Evolutionary conservation across 169 alveolate genomes (phyloP), one percentile per base, ranked within the genome.

Genomic region (Theileria annulata): DNA sequence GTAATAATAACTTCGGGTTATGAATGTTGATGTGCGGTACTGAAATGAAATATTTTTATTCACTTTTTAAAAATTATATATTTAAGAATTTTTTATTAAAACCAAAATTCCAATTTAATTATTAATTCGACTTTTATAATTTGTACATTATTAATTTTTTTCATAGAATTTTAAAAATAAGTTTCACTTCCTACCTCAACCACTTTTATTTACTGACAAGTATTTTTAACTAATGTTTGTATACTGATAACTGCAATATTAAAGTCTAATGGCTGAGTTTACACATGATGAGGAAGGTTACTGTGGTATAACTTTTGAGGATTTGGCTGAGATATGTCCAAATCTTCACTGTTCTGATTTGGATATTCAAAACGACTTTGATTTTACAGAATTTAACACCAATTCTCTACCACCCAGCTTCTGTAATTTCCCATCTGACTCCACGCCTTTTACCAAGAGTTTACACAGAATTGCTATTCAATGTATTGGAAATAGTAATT

Each of bases 241-340:
- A n/a, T n/a, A n/a, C n/a, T n/a, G n/a, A n/a, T n/a, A n/a, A n/a
- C n/a, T n/a, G n/a, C n/a, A n/a, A n/a, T 42, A 17, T 42, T 42
- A 42, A 8, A 4, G 3, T 12, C 17, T 1, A 17, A 42, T 42
- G 51, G 47, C 27, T 19, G 86, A 75, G 35, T 58, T 82, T 17
- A 68, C 73, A 19, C 75, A 82, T 35, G 89, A 82, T 51, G 89
- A 82, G 76, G 89, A 82, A 13, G 79, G 85, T 2, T 82, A 82
- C 72, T 75, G 80, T 64, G 89, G 89, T 0, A 56, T 82, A 10
- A 33, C 73, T 0, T 48, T 27, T 49, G 76, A 74, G 23, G 85
- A 82, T 31, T 66, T 82, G 33, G 67, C 56, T 13, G 42, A 33
- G n/a, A 21, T 48, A 1, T 82, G 66, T 49, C 76, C 80, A 4